These are phyloP conservation scores for Fraxinus excelsior DNA, from an alignment of 257 asterid species.

Conservation along the genomic window DNA sequence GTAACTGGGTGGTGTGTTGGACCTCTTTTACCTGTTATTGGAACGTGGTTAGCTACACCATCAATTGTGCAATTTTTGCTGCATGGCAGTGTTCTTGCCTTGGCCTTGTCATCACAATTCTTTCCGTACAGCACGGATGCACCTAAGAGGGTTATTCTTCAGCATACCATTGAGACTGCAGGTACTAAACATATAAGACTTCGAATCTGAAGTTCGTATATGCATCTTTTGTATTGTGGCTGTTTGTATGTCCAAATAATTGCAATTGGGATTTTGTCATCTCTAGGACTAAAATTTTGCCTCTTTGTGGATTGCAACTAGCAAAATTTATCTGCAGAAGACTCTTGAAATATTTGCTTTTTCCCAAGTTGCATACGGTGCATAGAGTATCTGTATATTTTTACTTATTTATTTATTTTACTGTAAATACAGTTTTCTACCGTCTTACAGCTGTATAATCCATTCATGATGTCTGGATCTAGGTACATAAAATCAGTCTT, in stretches of 20 bases:
- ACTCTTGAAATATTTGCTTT: background rate
- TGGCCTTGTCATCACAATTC: conserved; percentile 89
- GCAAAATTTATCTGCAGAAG: background rate
- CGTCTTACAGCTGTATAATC: background rate
- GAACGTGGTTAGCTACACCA: conserved; percentile 72
- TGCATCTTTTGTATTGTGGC: conserved; percentile 14
- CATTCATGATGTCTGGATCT: background rate
- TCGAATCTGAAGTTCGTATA: background rate
- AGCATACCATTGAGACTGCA: conserved; percentile 72
- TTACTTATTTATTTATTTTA: background rate
- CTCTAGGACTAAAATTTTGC: background rate
- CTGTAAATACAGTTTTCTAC: background rate
- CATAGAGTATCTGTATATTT: background rate
- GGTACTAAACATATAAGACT: conserved; percentile 48
- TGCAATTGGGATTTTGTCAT: background rate
- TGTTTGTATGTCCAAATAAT: conserved; percentile 1
- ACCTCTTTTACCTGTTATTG: conserved; percentile 83
- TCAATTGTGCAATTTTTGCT: conserved; percentile 65
- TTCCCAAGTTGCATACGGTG: background rate
- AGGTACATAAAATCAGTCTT: background rate
- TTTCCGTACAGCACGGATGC: conserved; percentile 97
- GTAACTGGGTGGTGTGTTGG: conserved; percentile 93
- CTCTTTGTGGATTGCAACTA: background rate
- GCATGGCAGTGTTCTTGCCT: conserved; percentile 65
- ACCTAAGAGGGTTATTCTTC: conserved; percentile 87